Base-by-base conservation (phyloP, 805 yeast genomes). In the Ogataea corticis region DNA sequence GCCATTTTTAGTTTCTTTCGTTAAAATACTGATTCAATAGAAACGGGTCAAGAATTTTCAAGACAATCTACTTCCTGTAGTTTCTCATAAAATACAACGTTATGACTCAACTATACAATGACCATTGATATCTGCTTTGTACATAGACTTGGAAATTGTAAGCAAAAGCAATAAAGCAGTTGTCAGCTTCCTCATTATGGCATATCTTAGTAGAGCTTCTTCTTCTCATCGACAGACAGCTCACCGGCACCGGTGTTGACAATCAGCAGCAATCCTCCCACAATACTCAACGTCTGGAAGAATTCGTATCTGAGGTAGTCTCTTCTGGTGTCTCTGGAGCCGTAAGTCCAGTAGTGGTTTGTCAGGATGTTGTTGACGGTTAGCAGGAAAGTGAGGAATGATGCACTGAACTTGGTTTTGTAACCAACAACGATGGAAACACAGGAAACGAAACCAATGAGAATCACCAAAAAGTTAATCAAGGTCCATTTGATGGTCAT, bases 181-280 rank as follows among this genome's bases (percentile, higher is more conserved):
- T n/a, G 38, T 31, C 39, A 36, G 7, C 4, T 33, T 17, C 25
- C 25, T 28, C 7, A 31, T 15, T 14, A 15, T n/a, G 17, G 11
- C 18, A 13, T 15, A 5, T 34, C n/a, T 65, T 70, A 89, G 65
- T 86, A 88, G 48, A 87, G 83, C 75, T 92, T 92, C 75, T 92
- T 91, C 84, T 94, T 92, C 67, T 90, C 97, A 62, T 92, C 99
- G 47, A 92, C 71, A 21, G 96, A 87, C 53, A 92, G 75, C 57
- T 87, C 91, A 41, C 99, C 99, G 25, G 98, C 98, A 51, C 99
- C 99, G 3, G 96, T 88, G 69, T 87, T 89, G 48, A 88, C 96
- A 50, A 94, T 87, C 55, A 94, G 72, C 50, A 92, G 70, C 51
- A 92, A 78, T 1, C 98, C 99, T 46, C 99, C 99, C 41, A 92